Evolutionary conservation across 257 asterid genomes (phyloP), one percentile per base, ranked within the genome.

Genomic region (Parsonsia alboflavescens): DNA sequence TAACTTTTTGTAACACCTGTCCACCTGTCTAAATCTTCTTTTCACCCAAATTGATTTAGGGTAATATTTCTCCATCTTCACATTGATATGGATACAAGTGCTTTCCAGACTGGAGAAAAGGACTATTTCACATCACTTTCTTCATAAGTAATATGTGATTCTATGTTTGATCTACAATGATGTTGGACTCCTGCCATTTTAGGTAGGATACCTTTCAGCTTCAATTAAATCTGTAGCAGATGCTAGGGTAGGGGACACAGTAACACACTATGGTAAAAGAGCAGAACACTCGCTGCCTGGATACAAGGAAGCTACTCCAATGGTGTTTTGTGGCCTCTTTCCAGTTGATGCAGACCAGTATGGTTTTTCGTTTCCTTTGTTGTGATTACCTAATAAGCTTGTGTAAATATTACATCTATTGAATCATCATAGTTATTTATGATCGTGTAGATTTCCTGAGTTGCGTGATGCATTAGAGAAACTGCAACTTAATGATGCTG

Each of bases 181-280:
- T 78, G 70, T 70, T 76, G 46, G 73, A 64, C 70, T 75, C 68
- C 70, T 75, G 54, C 71, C 74, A 73, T 76, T 86, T 77, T 87
- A 94, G 99, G 99, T 94, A 28, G 99, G 99, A 48, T 94, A 90
- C 74, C 84, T 94, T 78, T 90, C 99, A 46, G 99, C 99, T 79
- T 94, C 99, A 75, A 90, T 94, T 75, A 89, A 95, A 84, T 89
- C 98, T 46, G 99, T 94, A 68, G 99, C 98, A 44, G 99, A 94
- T 90, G 99, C 99, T 78, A 90, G 99, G 88, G 99, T 94, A 78
- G 99, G 99, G 83, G 99, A 94, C 84, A 94, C 99, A 2, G 84
- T 94, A 70, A 94, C 99, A 15, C 97, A 89, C 71, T 87, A 84
- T 86, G 75, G 80, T 78, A 89, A 89, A 84, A 94, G 83, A 82